phyloP scores from a whole-genome alignment of 192 early-diverging fungal species.

The Coemansia reversa region DNA sequence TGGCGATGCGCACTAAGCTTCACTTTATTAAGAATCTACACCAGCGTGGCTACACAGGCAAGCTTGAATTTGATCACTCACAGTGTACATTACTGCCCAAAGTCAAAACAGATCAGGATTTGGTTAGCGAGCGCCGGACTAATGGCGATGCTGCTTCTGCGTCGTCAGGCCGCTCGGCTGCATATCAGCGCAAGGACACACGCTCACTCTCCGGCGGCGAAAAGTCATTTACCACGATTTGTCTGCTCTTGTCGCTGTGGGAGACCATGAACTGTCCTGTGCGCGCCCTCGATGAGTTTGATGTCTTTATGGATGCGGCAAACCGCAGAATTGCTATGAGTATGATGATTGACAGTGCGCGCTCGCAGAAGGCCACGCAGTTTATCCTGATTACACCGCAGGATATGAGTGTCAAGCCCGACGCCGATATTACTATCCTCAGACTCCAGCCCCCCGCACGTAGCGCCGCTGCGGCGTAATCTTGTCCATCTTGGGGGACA shows the following conservation, averaged over 20 bases:
- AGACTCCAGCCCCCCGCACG: conserved; percentile 57
- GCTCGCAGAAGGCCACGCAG: conserved; percentile 68
- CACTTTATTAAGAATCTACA: conserved; percentile 73
- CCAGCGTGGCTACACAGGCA: conserved; percentile 81
- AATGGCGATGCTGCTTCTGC: conserved; percentile 10
- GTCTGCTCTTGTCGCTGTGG: conserved; percentile 92
- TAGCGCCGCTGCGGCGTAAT: background rate
- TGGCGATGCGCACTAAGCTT: conserved; percentile 69
- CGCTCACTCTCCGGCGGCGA: conserved; percentile 95
- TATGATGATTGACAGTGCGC: conserved; percentile 85
- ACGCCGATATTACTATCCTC: conserved; percentile 53
- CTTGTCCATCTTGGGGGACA: background rate
- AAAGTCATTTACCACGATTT: conserved; percentile 94
- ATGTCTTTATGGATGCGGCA: conserved; percentile 99
- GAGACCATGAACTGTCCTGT: conserved; percentile 88
- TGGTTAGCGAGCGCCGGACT: conserved; percentile 22
- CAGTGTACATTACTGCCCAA: conserved; percentile 61
- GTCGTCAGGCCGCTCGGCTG: conserved; percentile 6
- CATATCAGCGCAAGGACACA: conserved; percentile 70
- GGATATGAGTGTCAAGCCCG: conserved; percentile 69
- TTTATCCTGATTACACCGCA: conserved; percentile 98
- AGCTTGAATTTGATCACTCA: conserved; percentile 73
- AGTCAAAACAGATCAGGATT: conserved; percentile 57
- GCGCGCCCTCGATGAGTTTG: conserved; percentile 97
- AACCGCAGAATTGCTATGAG: conserved; percentile 85